Percentiles rank a stretch among this genome's conserved stretches.
phyloP scores from a whole-genome alignment of 192 early-diverging fungal species.

The Umbelopsis sp. region DNA sequence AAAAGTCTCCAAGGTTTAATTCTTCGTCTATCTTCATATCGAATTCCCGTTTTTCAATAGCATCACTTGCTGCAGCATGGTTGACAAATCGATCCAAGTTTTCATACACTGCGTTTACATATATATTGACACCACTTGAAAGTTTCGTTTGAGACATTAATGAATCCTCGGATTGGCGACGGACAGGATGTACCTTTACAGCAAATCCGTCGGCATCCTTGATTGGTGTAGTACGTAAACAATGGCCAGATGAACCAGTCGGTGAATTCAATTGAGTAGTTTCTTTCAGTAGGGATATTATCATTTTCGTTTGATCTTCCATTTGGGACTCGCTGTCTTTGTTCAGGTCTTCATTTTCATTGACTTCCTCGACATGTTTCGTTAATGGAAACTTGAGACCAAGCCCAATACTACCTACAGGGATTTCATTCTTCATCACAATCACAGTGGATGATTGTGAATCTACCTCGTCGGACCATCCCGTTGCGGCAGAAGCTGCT shows the following conservation, averaged over 20 bases:
- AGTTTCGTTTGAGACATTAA: not conserved
- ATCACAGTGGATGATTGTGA: not conserved
- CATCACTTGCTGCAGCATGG: conserved; percentile 1
- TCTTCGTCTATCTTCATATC: not conserved
- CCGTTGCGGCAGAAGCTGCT: conserved; percentile 1
- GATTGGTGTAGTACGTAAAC: not conserved
- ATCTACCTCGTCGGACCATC: not conserved
- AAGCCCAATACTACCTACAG: not conserved
- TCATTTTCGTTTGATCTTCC: conserved; percentile 13
- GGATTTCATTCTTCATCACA: not conserved
- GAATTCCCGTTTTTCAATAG: conserved; percentile 42
- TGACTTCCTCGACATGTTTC: not conserved
- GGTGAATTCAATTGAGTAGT: not conserved
- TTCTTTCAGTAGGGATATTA: conserved; percentile 30
- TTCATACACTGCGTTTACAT: conserved; percentile 42
- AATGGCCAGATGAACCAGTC: not conserved
- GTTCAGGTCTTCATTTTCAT: not conserved
- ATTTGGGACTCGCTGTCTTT: conserved; percentile 1
- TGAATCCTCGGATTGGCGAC: not conserved
- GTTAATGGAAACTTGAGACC: not conserved
- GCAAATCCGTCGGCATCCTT: not conserved
- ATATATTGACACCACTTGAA: not conserved
- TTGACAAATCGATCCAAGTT: conserved; percentile 50
- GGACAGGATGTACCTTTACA: not conserved
- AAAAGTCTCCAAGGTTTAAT: conserved; percentile 48